Conservation (phyloP, 495 filamentous ascomycete species). For the Sordaria brevicollis region DNA sequence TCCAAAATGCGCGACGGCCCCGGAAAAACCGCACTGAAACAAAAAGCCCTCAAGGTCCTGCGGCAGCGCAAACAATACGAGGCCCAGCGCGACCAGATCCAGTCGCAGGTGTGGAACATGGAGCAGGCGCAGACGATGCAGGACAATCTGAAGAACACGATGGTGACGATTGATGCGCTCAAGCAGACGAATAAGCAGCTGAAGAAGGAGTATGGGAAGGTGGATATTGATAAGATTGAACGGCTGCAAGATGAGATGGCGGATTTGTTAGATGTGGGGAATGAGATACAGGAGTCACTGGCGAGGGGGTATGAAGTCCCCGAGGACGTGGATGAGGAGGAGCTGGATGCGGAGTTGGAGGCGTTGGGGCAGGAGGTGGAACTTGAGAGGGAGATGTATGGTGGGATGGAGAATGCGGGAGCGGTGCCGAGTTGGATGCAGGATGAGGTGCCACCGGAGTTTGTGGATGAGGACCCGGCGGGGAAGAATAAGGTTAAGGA, state of each 20-base stretch:
- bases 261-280: constrained; percentile 93
- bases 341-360: constrained; percentile 94
- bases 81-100: constrained; percentile 84
- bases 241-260: constrained; percentile 98
- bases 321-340: constrained; percentile 95
- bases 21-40: constrained; percentile 82
- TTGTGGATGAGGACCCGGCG: constrained; percentile 75
- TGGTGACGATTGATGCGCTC: constrained; percentile 97
- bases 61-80: constrained; percentile 97
- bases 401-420: constrained; percentile 34
- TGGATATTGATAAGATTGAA: constrained; percentile 96
- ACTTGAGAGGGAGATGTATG: constrained; percentile 46
- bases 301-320: constrained; percentile 90
- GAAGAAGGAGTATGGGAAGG: constrained; percentile 91
- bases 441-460: constrained; percentile 69
- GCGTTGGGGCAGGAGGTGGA: constrained; percentile 86
- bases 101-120: constrained; percentile 98
- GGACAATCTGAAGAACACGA: constrained; percentile 96
- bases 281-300: constrained; percentile 96
- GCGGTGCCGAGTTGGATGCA: constrained; percentile 77
- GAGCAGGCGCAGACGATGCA: constrained; percentile 98
- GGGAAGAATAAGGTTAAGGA: constrained; percentile 65
- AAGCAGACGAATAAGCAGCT: constrained; percentile 92
- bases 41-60: constrained; percentile 91
- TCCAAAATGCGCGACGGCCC: constrained; percentile 93